phyloP scores from a whole-genome alignment of 768 basidiomycete species.

The Kwoniella dejecticola region DNA sequence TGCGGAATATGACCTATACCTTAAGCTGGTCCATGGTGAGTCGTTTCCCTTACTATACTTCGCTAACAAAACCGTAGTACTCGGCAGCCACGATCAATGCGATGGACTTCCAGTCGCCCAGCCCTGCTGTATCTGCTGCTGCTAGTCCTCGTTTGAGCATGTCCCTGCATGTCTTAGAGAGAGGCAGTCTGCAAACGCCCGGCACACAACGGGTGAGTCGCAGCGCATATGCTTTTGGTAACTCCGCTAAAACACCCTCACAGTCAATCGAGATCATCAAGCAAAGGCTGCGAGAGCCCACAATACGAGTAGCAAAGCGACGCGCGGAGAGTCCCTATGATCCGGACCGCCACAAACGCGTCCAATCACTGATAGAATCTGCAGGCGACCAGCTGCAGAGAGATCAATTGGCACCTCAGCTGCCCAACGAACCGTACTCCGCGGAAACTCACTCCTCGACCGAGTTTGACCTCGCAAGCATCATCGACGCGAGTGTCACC shows the following conservation, averaged over 20 bases:
- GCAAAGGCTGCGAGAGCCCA: constrained; percentile 18
- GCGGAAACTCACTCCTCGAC: neutral
- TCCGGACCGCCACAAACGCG: neutral
- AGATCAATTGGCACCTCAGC: too few species aligned
- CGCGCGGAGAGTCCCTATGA: neutral
- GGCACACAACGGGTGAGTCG: constrained; percentile 26
- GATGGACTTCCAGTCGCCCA: constrained; percentile 26
- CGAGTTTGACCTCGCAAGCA: neutral
- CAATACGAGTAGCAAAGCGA: constrained; percentile 9
- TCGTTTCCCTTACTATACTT: neutral
- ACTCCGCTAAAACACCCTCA: neutral
- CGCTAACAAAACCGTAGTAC: constrained; percentile 16
- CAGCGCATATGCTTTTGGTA: neutral
- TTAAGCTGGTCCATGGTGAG: constrained; percentile 31
- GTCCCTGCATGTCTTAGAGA: constrained; percentile 24
- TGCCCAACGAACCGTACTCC: neutral
- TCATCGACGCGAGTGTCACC: neutral
- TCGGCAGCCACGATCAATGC: constrained; percentile 33
- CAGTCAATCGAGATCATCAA: constrained; percentile 37
- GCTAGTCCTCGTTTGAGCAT: constrained; percentile 24
- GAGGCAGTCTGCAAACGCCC: constrained; percentile 26
- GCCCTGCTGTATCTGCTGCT: constrained; percentile 8
- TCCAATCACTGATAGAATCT: neutral
- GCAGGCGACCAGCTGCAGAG: neutral
- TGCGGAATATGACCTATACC: constrained; percentile 33